Percentiles rank a stretch among this genome's conserved stretches.
These are phyloP conservation scores for Schizophyllum amplum DNA, from an alignment of 1,284 basidiomycete species.

Conservation along the genomic window DNA sequence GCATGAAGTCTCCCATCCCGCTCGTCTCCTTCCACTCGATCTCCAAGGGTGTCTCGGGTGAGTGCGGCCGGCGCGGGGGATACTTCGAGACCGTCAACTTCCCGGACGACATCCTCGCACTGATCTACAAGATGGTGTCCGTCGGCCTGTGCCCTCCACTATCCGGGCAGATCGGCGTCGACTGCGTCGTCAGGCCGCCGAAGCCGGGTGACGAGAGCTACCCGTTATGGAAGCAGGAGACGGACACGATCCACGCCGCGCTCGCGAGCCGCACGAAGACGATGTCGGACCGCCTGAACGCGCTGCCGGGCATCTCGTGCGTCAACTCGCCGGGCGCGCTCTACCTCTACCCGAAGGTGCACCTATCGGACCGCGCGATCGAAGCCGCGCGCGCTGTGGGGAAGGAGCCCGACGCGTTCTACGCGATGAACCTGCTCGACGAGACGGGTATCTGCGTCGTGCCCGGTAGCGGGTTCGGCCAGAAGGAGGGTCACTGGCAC, in stretches of 20 bases:
- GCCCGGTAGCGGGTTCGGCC: constrained; percentile 88
- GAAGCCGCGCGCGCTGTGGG: constrained; percentile 64
- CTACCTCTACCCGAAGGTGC: constrained; percentile 78
- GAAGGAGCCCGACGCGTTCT: constrained; percentile 83
- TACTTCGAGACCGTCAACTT: constrained; percentile 91
- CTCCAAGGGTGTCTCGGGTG: constrained; percentile 89
- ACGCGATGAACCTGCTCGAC: constrained; percentile 77
- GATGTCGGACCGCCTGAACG: constrained; percentile 73
- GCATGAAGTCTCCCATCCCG: constrained; percentile 57
- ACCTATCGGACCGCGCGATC: constrained; percentile 63
- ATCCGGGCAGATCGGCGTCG: constrained; percentile 86
- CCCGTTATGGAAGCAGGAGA: constrained; percentile 74
- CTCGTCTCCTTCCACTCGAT: constrained; percentile 94
- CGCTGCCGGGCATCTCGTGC: constrained; percentile 75
- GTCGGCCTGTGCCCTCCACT: constrained; percentile 86
- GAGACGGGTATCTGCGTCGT: constrained; percentile 91
- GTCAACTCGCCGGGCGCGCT: constrained; percentile 86
- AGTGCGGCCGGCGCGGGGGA: constrained; percentile 89
- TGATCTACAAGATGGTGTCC: constrained; percentile 93
- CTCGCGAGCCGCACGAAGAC: constrained; percentile 63
- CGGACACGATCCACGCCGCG: constrained; percentile 66
- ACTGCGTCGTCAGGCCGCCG: constrained; percentile 85
- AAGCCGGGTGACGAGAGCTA: constrained; percentile 69
- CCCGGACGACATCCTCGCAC: constrained; percentile 63
- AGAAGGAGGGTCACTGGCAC: constrained; percentile 82